Conservation (phyloP, 441 rosid species). For the Populus hybrid region DNA sequence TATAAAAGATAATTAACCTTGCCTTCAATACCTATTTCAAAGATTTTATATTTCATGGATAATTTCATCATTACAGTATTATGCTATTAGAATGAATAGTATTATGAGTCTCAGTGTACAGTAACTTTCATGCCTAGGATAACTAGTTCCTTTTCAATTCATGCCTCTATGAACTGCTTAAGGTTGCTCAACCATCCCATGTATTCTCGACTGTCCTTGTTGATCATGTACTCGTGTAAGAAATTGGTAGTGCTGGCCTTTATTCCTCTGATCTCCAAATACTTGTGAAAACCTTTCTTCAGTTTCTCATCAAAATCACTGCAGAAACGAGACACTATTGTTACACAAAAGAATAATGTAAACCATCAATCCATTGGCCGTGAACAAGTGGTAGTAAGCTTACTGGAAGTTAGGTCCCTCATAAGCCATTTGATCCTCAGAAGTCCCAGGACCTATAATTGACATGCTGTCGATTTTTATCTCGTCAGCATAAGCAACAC, state of each 20-base stretch:
- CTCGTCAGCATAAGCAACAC: slow-evolving; percentile 70
- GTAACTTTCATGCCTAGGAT: no score
- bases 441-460: slow-evolving; percentile 43
- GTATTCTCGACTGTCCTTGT: slow-evolving; percentile 77
- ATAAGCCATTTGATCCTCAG: slow-evolving; percentile 55
- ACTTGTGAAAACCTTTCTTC: slow-evolving; percentile 70
- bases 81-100: no score
- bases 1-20: no score
- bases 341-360: not conserved
- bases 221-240: slow-evolving; percentile 85
- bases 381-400: slow-evolving; percentile 22
- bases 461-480: slow-evolving; percentile 60
- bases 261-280: slow-evolving; percentile 71
- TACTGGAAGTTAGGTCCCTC: slow-evolving; percentile 89
- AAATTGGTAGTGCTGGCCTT: slow-evolving; percentile 69
- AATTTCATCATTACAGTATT: no score
- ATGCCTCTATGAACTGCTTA: slow-evolving; percentile 59
- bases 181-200: slow-evolving; percentile 64
- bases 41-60: no score
- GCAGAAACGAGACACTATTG: slow-evolving; percentile 8
- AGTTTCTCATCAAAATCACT: slow-evolving; percentile 79
- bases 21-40: no score
- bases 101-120: no score
- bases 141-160: not conserved
- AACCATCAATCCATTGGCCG: not conserved